Evolutionary conservation across 2,329 filamentous ascomycete genomes (phyloP).

Genomic region (Exophiala sideris): DNA sequence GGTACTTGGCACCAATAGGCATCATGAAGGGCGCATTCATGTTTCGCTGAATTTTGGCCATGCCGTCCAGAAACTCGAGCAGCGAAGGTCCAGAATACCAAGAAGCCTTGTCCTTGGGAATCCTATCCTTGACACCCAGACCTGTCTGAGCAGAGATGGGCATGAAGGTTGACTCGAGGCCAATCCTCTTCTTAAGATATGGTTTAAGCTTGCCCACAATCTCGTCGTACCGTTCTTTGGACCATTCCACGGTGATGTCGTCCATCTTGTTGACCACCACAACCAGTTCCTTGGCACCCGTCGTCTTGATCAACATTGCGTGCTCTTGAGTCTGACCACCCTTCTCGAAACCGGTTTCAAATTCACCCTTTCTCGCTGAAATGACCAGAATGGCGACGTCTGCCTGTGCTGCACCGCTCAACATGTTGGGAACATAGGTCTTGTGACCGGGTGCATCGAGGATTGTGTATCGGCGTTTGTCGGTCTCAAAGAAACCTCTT

Average conservation of each 20-base stretch:
- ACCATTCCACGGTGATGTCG: slow-evolving; percentile 94
- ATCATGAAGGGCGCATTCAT: slow-evolving; percentile 99
- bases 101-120: slow-evolving; percentile 69
- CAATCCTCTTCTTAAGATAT: slow-evolving; percentile 68
- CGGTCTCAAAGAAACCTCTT: slow-evolving; percentile 92
- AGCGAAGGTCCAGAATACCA: slow-evolving; percentile 91
- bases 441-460: slow-evolving; percentile 97
- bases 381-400: slow-evolving; percentile 95
- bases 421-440: slow-evolving; percentile 97
- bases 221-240: slow-evolving; percentile 85
- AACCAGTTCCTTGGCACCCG: slow-evolving; percentile 94
- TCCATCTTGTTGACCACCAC: slow-evolving; percentile 99
- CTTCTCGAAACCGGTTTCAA: slow-evolving; percentile 96
- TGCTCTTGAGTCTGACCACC: slow-evolving; percentile 94
- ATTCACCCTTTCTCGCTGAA: slow-evolving; percentile 94
- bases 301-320: slow-evolving; percentile 95
- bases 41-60: slow-evolving; percentile 91
- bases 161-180: slow-evolving; percentile 90
- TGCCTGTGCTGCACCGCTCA: slow-evolving; percentile 88
- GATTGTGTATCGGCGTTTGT: slow-evolving; percentile 93
- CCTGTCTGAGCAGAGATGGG: slow-evolving; percentile 88
- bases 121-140: slow-evolving; percentile 80
- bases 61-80: slow-evolving; percentile 90
- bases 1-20: slow-evolving; percentile 93
- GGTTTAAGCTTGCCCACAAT: slow-evolving; percentile 82